These are phyloP conservation scores for Phlebiopsis flavidoalba DNA, from an alignment of 768 basidiomycete genomes.

Conservation along the genomic window DNA sequence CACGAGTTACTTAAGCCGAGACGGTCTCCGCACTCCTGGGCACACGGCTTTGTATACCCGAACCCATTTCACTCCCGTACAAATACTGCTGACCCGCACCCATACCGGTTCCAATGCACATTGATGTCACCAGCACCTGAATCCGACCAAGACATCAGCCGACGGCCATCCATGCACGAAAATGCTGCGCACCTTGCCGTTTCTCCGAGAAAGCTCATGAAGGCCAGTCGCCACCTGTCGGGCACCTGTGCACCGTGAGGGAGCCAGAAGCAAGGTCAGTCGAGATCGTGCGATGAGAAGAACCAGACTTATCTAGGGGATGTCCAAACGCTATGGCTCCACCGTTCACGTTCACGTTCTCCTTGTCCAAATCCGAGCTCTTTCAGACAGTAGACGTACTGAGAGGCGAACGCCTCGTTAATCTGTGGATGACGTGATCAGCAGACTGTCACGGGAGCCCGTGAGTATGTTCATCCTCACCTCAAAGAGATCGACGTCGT, in stretches of 20 bases:
- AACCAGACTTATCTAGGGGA: constrained; percentile 59
- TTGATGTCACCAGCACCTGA: constrained; percentile 78
- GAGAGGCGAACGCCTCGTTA: constrained; percentile 89
- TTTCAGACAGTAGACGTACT: constrained; percentile 70
- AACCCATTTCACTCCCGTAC: constrained; percentile 17
- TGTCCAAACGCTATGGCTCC: constrained; percentile 88
- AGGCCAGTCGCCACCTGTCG: constrained; percentile 84
- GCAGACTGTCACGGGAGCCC: background rate
- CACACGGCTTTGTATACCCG: background rate
- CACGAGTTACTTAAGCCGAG: background rate
- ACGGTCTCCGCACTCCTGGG: background rate
- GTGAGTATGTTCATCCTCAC: constrained; percentile 27
- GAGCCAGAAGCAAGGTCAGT: constrained; percentile 17
- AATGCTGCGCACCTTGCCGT: constrained; percentile 50
- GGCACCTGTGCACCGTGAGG: constrained; percentile 73
- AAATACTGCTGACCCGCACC: constrained; percentile 50
- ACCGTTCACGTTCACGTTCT: constrained; percentile 83
- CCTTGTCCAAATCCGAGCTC: constrained; percentile 54
- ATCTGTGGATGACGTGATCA: constrained; percentile 46
- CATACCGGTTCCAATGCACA: constrained; percentile 92
- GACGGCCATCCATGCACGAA: constrained; percentile 1
- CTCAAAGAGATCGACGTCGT: constrained; percentile 80
- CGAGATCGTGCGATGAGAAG: background rate
- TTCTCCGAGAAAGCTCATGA: constrained; percentile 62
- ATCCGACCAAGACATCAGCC: constrained; percentile 5